Conservation (phyloP, 768 basidiomycete genomes). For the Rhizopogon salebrosus region DNA sequence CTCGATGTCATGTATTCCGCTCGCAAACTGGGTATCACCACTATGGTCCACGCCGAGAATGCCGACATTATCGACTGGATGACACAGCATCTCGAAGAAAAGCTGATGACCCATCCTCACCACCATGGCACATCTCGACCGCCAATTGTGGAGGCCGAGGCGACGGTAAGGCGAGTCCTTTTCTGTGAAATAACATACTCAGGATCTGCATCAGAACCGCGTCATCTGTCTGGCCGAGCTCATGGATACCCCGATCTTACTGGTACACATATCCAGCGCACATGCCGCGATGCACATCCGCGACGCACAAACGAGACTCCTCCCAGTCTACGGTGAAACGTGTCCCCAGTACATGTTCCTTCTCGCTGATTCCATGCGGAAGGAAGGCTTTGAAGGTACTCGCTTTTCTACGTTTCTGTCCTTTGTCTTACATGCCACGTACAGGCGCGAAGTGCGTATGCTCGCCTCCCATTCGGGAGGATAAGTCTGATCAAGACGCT, state of each 20-base stretch:
- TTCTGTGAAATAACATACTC: not conserved
- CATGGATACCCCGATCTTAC: conserved; percentile 15
- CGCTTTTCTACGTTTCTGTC: not conserved
- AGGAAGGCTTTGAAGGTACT: conserved; percentile 10
- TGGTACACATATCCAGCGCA: conserved; percentile 13
- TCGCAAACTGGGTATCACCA: conserved; percentile 14
- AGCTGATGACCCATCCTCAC: conserved; percentile 15
- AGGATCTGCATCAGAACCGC: conserved; percentile 4
- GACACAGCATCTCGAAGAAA: conserved; percentile 10
- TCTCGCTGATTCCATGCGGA: conserved; percentile 11
- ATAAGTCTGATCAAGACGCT: conserved; percentile 11
- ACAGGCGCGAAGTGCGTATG: conserved; percentile 13
- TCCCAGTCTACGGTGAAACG: conserved; percentile 17
- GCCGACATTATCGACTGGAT: conserved; percentile 16
- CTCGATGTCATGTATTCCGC: conserved; percentile 28
- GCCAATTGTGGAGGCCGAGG: conserved; percentile 14
- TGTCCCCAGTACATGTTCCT: conserved; percentile 15
- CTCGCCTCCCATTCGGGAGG: conserved; percentile 12
- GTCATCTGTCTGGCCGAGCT: conserved; percentile 12
- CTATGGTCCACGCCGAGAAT: conserved; percentile 16
- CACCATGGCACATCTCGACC: conserved; percentile 17
- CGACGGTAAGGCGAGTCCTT: not conserved
- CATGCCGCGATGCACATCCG: conserved; percentile 10
- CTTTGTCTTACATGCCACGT: not conserved
- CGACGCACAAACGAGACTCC: conserved; percentile 13